Evolutionary conservation across 2,329 filamentous ascomycete genomes (phyloP).

Genomic region (Aureobasidium zeae): DNA sequence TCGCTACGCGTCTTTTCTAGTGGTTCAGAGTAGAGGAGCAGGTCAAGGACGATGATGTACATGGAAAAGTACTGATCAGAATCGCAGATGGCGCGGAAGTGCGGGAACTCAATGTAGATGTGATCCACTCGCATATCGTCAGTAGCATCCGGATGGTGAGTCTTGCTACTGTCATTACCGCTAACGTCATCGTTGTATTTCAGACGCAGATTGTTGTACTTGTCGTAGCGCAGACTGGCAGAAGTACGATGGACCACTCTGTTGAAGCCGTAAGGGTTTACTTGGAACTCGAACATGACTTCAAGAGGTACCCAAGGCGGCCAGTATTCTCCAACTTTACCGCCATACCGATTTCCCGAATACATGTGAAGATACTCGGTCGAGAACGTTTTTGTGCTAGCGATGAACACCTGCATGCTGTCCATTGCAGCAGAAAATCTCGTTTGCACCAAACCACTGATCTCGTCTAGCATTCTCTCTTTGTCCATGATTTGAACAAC

Average conservation of each 20-base stretch:
- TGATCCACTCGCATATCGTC: constrained; percentile 83
- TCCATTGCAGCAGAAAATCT: constrained; percentile 94
- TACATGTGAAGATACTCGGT: constrained; percentile 84
- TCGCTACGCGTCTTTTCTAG: constrained; percentile 95
- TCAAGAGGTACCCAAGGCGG: constrained; percentile 98
- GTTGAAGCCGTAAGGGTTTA: constrained; percentile 95
- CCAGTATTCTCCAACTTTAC: constrained; percentile 77
- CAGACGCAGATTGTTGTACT: constrained; percentile 91
- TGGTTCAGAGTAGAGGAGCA: constrained; percentile 92
- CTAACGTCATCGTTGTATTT: constrained; percentile 95
- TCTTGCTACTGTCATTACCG: constrained; percentile 45
- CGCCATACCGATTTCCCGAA: constrained; percentile 85
- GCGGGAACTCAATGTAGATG: constrained; percentile 92
- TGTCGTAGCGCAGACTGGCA: constrained; percentile 87
- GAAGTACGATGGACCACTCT: constrained; percentile 95
- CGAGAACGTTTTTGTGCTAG: constrained; percentile 81
- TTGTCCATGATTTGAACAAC: constrained; percentile 98
- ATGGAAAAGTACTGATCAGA: constrained; percentile 95
- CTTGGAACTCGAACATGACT: constrained; percentile 93
- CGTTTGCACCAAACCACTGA: constrained; percentile 90
- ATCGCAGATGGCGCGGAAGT: constrained; percentile 89
- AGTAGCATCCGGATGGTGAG: constrained; percentile 35
- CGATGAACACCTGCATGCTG: constrained; percentile 96
- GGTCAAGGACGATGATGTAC: constrained; percentile 94
- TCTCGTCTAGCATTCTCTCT: constrained; percentile 78